Evolutionary conservation across 805 yeast species (phyloP).

Genomic region (Pichia membranifaciens): DNA sequence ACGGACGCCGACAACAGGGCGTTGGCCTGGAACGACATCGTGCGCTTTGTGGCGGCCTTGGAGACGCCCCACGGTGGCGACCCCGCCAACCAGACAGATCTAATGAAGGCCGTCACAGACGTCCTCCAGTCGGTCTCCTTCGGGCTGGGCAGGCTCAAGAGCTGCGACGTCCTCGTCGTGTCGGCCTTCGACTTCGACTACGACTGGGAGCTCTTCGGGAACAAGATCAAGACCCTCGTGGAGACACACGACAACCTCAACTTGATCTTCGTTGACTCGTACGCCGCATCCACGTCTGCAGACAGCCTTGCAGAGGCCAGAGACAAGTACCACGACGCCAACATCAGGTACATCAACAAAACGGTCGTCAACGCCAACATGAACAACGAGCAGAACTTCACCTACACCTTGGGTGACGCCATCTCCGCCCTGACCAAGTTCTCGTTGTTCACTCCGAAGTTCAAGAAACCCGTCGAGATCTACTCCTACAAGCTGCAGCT

Average conservation of each 20-base stretch:
- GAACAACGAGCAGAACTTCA: constrained; percentile 3
- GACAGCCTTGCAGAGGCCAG: no score
- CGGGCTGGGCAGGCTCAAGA: not conserved
- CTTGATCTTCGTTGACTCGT: constrained; percentile 2
- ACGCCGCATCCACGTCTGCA: not conserved
- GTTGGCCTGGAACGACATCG: constrained; percentile 2
- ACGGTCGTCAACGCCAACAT: constrained; percentile 1
- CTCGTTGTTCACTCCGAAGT: constrained; percentile 4
- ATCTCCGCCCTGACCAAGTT: constrained; percentile 4
- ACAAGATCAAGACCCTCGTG: constrained; percentile 1
- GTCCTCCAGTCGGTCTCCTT: not conserved
- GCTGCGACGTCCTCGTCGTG: constrained; percentile 2
- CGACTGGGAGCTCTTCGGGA: not conserved
- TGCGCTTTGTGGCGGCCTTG: not conserved
- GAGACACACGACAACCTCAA: constrained; percentile 1
- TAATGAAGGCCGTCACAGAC: not conserved
- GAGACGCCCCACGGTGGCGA: not conserved
- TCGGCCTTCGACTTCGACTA: constrained; percentile 1
- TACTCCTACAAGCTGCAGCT: constrained; percentile 4
- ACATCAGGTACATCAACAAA: not conserved
- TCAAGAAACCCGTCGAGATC: constrained; percentile 14
- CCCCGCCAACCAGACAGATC: no score
- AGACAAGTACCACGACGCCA: not conserved
- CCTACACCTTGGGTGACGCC: constrained; percentile 1
- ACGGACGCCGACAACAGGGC: not conserved